Base-by-base conservation (phyloP, 805 yeast genomes). In the Starmerella sirachaensis region DNA sequence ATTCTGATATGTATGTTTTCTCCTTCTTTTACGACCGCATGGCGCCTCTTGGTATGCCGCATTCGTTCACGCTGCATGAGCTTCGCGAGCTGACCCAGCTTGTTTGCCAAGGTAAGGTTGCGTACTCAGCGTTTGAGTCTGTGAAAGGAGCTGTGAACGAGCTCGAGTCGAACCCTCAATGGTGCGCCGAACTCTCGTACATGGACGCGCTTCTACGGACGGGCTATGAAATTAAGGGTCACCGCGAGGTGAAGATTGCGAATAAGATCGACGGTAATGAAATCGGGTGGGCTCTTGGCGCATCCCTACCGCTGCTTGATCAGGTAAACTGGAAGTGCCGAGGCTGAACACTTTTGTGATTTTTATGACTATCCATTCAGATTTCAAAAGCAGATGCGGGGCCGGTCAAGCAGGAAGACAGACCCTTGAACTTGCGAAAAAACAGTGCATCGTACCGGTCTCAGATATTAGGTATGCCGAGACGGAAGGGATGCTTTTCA, bases 271-370 rank as follows among this genome's bases (percentile, higher is more conserved):
- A 76, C 36, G 74, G 76, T 55, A 85, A 83, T 53, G 98, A 91
- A 63, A 69, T 91, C 36, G 99, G 98, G 23, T 91, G 99, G 99
- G 91, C 97, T 66, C 67, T 91, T 40, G 99, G 99, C 51, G 98
- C 97, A 1, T 83, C 96, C 2, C 69, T 91, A 51, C 97, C 97
- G 7, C 64, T 91, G 50, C 66, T 91, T 49, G 91, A 81, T 45
- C 22, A 23, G 11, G 16, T 19, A 4, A 31, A 30, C 31, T 42
- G 94, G 94, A 68, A 65, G 36, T 84, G 95, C 60, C 27, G 31
- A 18, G 8, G 17, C 14, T 18, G 21, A 19, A 19, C 31, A 8
- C 12, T 22, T 22, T 22, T 9, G 24, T 22, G 8, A 12, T 22
- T 9, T 22, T 22, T 22, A 22, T 22, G 24, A 22, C 11, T 22